Evolutionary conservation across 495 filamentous ascomycete genomes (phyloP), one percentile per base, ranked within the genome.

Genomic region (Staphylotrichum tortipilum): DNA sequence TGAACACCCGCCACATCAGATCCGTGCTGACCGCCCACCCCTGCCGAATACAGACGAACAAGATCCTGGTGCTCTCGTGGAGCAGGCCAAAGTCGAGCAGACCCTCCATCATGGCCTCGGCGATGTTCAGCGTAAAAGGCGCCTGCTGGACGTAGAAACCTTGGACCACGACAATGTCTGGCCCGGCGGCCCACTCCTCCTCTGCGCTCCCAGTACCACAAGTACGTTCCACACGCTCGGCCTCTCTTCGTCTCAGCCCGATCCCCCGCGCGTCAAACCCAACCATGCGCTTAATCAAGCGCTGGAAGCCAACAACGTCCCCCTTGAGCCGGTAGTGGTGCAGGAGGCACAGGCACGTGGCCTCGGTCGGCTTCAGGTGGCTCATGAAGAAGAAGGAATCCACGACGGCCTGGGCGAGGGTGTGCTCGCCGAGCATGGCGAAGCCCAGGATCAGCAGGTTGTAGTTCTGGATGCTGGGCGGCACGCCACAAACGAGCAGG

Each of bases 391-490:
- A 54, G 28, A 70, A 75, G 1, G 75, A 75, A 15, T 68, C 53
- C n/a, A 80, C 66, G n/a, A 85, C 72, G 18, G 61, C 54, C 28
- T 78, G 61, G 7, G 78, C 72, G 8, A 87, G 64, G 19, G 69
- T 60, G 52, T 72, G 62, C 30, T 72, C 68, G 39, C 70, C 62
- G 12, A 80, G 61, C 24, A 67, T 64, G 31, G 73, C 74, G 37
- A 90, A 78, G 23, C 72, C 69, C 12, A 68, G 55, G 15, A 90
- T 74, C 21, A 90, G 68, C 26, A 73, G 67, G 55, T 87, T 87
- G 67, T 82, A 88, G 10, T 81, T 88, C 28, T 74, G 58, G 14
- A 83, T 70, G 44, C 72, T 74, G 2, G 84, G 84, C 5, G 81
- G 74, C 4, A 75, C 62, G 4, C 65, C 52, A 4, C 73, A 78